Evolutionary conservation across 2,329 filamentous ascomycete genomes (phyloP).

Genomic region (Dichotomopilus funicola): DNA sequence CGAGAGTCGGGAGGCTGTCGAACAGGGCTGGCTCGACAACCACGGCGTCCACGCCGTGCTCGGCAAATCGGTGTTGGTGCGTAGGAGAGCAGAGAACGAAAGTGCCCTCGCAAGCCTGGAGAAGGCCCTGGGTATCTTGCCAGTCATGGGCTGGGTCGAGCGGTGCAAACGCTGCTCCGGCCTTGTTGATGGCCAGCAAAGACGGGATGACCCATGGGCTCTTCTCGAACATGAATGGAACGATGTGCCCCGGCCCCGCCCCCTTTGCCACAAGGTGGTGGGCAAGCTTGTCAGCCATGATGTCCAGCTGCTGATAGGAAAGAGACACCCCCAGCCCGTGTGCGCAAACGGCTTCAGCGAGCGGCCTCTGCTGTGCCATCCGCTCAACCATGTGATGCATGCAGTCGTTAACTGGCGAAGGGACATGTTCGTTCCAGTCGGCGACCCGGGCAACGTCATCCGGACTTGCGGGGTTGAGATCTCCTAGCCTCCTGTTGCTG

Average conservation of each 20-base stretch:
- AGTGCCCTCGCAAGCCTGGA: neutral
- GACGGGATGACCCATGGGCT: constrained; percentile 15
- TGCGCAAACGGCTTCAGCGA: constrained; percentile 11
- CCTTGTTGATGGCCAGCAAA: constrained; percentile 4
- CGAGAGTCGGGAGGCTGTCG: neutral
- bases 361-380: neutral
- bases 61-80: neutral
- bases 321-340: constrained; percentile 7
- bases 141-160: neutral
- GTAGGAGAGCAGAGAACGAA: neutral
- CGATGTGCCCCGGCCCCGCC: too few species aligned
- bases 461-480: neutral
- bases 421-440: neutral
- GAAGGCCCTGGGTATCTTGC: neutral
- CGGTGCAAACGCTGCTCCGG: constrained; percentile 12
- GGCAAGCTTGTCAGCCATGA: constrained; percentile 9
- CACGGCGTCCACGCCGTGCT: neutral
- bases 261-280: too few species aligned
- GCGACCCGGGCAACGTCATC: neutral
- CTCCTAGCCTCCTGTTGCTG: neutral
- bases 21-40: constrained; percentile 1
- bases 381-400: constrained; percentile 1
- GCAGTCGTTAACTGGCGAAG: neutral
- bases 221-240: constrained; percentile 11
- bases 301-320: constrained; percentile 15